Evolutionary conservation across 2,329 filamentous ascomycete genomes (phyloP).

Genomic region (Metarhizium album): DNA sequence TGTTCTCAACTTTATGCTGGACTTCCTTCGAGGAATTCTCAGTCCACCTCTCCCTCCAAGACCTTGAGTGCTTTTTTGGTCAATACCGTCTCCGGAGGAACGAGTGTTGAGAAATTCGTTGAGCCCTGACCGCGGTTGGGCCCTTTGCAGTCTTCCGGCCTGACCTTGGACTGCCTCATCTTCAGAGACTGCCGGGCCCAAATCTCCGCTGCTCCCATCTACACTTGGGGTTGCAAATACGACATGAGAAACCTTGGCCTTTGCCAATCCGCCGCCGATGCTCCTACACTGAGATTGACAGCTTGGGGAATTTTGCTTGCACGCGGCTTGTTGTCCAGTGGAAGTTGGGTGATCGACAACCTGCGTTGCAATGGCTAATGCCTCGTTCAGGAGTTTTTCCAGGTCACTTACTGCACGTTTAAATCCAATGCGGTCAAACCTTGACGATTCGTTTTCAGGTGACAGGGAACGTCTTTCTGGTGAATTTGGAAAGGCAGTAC

Average conservation of each 20-base stretch:
- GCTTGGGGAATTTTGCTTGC: slow-evolving; percentile 9
- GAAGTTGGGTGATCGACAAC: slow-evolving; percentile 23
- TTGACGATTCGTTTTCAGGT: slow-evolving; percentile 13
- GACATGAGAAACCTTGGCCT: neutral
- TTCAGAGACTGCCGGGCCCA: neutral
- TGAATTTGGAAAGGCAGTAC: slow-evolving; percentile 7
- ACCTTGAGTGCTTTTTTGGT: slow-evolving; percentile 2
- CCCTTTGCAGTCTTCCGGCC: neutral
- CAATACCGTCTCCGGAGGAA: neutral
- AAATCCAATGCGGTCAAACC: slow-evolving; percentile 20
- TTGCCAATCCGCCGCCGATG: neutral
- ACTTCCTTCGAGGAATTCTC: slow-evolving; percentile 7
- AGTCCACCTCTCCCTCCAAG: neutral
- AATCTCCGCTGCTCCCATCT: slow-evolving; percentile 5
- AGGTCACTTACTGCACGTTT: slow-evolving; percentile 29
- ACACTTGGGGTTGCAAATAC: slow-evolving; percentile 5
- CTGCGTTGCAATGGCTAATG: slow-evolving; percentile 31
- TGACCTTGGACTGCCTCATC: neutral
- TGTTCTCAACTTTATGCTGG: slow-evolving; percentile 7
- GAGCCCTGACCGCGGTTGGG: neutral
- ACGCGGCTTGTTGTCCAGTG: slow-evolving; percentile 2
- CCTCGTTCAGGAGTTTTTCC: slow-evolving; percentile 36
- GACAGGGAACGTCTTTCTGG: slow-evolving; percentile 10
- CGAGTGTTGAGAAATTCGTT: neutral
- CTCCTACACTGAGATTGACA: slow-evolving; percentile 6